These are phyloP conservation scores for Ophiocordyceps camponoti-floridani DNA, from an alignment of 2,329 filamentous ascomycete species.

Conservation along the genomic window DNA sequence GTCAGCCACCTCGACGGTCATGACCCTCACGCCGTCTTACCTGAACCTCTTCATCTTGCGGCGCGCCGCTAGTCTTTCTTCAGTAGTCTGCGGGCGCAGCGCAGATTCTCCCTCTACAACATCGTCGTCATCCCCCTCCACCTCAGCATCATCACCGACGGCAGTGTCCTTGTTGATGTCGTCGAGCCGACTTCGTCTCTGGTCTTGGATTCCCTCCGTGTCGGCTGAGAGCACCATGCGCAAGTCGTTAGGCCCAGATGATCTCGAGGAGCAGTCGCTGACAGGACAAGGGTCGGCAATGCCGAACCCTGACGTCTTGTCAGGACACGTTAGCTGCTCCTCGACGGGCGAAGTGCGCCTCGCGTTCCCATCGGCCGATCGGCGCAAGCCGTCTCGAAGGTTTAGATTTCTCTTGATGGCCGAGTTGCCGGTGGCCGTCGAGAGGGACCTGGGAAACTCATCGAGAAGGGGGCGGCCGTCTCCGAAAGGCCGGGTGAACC, in stretches of 20 bases:
- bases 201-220: slow-evolving; percentile 10
- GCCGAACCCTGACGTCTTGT: background rate
- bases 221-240: background rate
- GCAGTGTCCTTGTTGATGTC: slow-evolving; percentile 14
- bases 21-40: slow-evolving; percentile 17
- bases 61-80: slow-evolving; percentile 37
- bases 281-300: background rate
- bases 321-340: background rate
- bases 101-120: slow-evolving; percentile 19
- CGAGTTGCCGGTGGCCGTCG: background rate
- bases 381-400: background rate
- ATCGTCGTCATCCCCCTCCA: slow-evolving; percentile 38
- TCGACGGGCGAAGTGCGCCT: background rate
- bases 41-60: slow-evolving; percentile 67
- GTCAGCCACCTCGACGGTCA: slow-evolving; percentile 6
- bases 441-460: background rate
- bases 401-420: background rate
- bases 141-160: slow-evolving; percentile 31
- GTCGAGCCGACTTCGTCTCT: slow-evolving; percentile 13
- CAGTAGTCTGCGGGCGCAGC: slow-evolving; percentile 31
- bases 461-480: slow-evolving; percentile 11
- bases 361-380: background rate
- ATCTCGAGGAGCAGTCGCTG: background rate
- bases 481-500: slow-evolving; percentile 18
- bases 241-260: slow-evolving; percentile 1